These are phyloP conservation scores for Gossypium schwendimanii DNA, from an alignment of 441 rosid genomes.

Conservation along the genomic window DNA sequence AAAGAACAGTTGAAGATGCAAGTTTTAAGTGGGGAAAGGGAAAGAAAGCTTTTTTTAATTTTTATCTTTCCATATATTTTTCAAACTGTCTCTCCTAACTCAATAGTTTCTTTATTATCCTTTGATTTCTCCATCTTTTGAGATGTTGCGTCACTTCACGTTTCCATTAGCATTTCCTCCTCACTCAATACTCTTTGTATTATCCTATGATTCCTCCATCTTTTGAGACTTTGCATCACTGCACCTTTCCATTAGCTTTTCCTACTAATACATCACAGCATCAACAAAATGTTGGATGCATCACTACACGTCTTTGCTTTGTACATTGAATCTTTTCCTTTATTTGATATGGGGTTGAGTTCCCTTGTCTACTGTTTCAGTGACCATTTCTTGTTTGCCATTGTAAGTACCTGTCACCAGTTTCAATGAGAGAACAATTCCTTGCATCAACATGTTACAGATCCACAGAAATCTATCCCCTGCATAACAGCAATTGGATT, in stretches of 20 bases:
- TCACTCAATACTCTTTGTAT: neutral
- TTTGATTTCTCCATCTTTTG: neutral
- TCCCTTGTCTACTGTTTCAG: neutral
- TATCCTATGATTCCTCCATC: neutral
- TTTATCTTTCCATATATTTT: neutral
- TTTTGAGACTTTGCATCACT: neutral
- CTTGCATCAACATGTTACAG: constrained; percentile 58
- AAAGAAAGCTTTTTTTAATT: neutral
- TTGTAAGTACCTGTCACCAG: neutral
- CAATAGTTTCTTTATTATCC: neutral
- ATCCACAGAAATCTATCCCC: constrained; percentile 64
- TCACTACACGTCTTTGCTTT: neutral
- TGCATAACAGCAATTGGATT: constrained; percentile 68
- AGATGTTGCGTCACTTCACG: neutral
- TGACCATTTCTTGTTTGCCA: neutral
- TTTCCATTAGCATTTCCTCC: neutral
- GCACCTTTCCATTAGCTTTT: neutral
- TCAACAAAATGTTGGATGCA: neutral
- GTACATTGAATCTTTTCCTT: neutral
- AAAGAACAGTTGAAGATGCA: constrained; percentile 2
- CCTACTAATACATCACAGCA: neutral
- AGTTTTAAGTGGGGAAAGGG: neutral
- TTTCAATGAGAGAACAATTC: constrained; percentile 20
- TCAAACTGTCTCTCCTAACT: neutral
- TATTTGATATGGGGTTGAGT: neutral